Evolutionary conservation across 2,329 filamentous ascomycete genomes (phyloP).

Genomic region (Alternaria ethzedia): DNA sequence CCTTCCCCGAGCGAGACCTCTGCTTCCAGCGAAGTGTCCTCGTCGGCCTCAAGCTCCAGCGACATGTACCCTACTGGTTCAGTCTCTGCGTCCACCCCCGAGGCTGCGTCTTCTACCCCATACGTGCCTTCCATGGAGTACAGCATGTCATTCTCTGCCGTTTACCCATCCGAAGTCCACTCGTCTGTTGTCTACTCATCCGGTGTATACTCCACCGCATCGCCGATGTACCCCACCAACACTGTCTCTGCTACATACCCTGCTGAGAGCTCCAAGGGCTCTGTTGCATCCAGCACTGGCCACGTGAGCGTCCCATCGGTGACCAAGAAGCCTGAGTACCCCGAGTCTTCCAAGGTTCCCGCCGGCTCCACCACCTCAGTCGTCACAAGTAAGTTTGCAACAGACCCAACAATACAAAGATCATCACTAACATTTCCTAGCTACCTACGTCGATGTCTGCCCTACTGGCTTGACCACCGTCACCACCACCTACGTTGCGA

Average conservation of each 20-base stretch:
- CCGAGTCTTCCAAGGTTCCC: slow-evolving; percentile 18
- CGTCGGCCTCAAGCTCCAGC: background rate
- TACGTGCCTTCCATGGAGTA: slow-evolving; percentile 8
- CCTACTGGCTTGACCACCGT: slow-evolving; percentile 44
- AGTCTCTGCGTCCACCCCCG: slow-evolving; percentile 10
- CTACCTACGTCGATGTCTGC: slow-evolving; percentile 47
- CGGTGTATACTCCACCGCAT: background rate
- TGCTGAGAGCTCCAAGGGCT: slow-evolving; percentile 7
- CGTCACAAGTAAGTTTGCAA: slow-evolving; percentile 25
- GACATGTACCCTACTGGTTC: background rate
- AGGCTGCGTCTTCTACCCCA: slow-evolving; percentile 18
- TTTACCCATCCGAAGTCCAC: background rate
- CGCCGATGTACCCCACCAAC: background rate
- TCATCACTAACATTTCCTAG: slow-evolving; percentile 1
- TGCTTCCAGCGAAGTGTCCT: background rate
- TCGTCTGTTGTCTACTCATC: background rate
- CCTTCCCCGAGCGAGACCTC: background rate
- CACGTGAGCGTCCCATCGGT: slow-evolving; percentile 16
- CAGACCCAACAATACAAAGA: background rate
- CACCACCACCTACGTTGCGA: slow-evolving; percentile 39
- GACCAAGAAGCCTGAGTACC: slow-evolving; percentile 20
- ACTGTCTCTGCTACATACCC: slow-evolving; percentile 2
- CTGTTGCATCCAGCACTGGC: slow-evolving; percentile 11
- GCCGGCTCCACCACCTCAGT: slow-evolving; percentile 21
- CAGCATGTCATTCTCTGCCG: background rate